Percentiles rank a stretch among this genome's conserved stretches.
These are phyloP conservation scores for Tremellales sp. DNA, from an alignment of 1,284 basidiomycete species.

Conservation along the genomic window DNA sequence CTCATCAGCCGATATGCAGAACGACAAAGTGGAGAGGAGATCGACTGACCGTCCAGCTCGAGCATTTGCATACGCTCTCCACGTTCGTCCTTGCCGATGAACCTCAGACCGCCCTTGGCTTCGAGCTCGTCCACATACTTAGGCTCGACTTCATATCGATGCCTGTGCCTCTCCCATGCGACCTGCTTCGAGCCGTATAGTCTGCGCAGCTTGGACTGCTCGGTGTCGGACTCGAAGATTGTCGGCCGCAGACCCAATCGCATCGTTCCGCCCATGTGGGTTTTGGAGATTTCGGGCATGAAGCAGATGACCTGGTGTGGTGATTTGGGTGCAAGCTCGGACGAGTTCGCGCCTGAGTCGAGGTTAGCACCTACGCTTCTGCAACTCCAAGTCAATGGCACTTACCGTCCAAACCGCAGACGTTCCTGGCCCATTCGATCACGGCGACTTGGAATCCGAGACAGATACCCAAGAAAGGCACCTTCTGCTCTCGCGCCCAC, in stretches of 20 bases:
- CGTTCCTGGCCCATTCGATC: conserved; percentile 87
- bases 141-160: conserved; percentile 97
- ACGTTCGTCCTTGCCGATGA: conserved; percentile 90
- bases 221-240: conserved; percentile 65
- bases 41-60: conserved; percentile 69
- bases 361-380: background rate
- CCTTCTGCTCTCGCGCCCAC: conserved; percentile 90
- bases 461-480: conserved; percentile 95
- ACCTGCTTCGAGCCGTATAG: conserved; percentile 80
- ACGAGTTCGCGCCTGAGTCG: conserved; percentile 73
- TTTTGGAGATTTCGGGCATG: conserved; percentile 98
- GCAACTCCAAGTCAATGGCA: conserved; percentile 1
- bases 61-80: conserved; percentile 97
- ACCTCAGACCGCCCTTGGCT: conserved; percentile 64
- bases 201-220: conserved; percentile 65
- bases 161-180: conserved; percentile 96
- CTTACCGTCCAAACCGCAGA: conserved; percentile 68
- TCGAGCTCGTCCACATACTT: conserved; percentile 72
- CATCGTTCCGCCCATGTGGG: conserved; percentile 99
- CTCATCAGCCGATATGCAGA: conserved; percentile 1
- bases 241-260: conserved; percentile 91
- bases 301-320: conserved; percentile 80
- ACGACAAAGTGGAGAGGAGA: background rate
- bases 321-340: conserved; percentile 66
- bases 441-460: conserved; percentile 98